Percentiles rank a stretch among this genome's conserved stretches.
Conservation (phyloP, 441 rosid genomes). For the Caryocar brasiliense region DNA sequence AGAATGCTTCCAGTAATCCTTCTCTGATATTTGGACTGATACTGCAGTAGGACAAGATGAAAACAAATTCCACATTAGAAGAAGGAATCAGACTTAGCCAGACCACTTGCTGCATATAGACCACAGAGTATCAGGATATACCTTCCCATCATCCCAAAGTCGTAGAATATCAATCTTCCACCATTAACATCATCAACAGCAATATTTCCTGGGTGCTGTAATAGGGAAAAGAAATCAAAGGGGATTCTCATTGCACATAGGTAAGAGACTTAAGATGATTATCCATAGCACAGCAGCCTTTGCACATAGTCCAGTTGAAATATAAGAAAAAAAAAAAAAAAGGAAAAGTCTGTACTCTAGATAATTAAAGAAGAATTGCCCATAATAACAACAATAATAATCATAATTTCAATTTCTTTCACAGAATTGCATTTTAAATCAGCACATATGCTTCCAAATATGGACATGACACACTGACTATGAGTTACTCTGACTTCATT, state of each 20-base stretch:
- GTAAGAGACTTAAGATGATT: too few relatives aligned
- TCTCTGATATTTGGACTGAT: conserved; percentile 90
- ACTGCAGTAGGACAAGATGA: conserved; percentile 35
- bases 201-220: conserved; percentile 97
- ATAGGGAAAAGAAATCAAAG: neutral
- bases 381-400: too few relatives aligned
- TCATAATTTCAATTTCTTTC: too few relatives aligned
- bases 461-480: too few relatives aligned
- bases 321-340: too few relatives aligned
- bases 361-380: too few relatives aligned
- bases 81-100: conserved; percentile 1
- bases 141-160: conserved; percentile 99
- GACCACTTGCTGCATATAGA: neutral
- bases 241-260: neutral
- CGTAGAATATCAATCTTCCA: conserved; percentile 90
- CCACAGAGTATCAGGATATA: conserved; percentile 21
- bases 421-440: too few relatives aligned
- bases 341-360: too few relatives aligned
- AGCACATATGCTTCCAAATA: too few relatives aligned
- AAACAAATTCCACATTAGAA: neutral
- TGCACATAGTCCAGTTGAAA: too few relatives aligned
- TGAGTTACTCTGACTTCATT: too few relatives aligned
- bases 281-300: too few relatives aligned
- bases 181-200: conserved; percentile 98
- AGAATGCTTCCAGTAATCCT: conserved; percentile 82